Evolutionary conservation across 2,329 filamentous ascomycete species (phyloP), one percentile per base, ranked within the genome.

Genomic region (Xylariaceae sp.): DNA sequence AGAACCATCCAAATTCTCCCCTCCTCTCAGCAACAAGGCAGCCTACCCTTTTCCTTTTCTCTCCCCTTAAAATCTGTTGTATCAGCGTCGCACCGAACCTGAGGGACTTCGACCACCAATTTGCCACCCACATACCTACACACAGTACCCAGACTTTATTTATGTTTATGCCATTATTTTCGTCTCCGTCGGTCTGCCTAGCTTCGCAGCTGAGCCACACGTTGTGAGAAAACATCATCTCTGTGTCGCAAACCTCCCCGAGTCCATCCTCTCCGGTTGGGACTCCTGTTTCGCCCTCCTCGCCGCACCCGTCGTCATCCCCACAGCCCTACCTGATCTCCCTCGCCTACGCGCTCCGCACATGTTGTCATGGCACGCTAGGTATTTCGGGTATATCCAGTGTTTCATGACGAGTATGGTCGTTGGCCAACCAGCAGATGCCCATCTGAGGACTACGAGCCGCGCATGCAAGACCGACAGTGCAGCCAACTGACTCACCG

Each of bases 391-490:
- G 36, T 54, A 37, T 57, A 51, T 60, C 54, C 49, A 60, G 56
- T 53, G 53, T 60, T 58, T 59, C 50, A 18, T 51, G 55, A 64
- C 52, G 65, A 65, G 65, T 57, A 66, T 67, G 65, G 64, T 59
- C 63, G 59, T 49, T 55, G 54, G 54, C 57, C 58, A 58, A 55
- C 51, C 42, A 47, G 53, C 51, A 54, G 41, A 61, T 58, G 61
- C 59, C 60, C 60, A 64, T 53, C 57, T 58, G 45, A 56, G 43
- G 40, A 56, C 53, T 3, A 51, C 52, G 36, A 57, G 51, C 46
- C 42, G 52, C 56, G 55, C 58, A 53, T 61, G 42, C 53, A 61
- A 63, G 56, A 58, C 48, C n/a, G 41, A 29, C 22, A n/a, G 41
- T 18, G 41, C 41, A 15, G 41, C 15, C 21, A 29, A 26, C 41